Conservation (phyloP, 495 filamentous ascomycete species). For the Hypomontagnella monticulosa region DNA sequence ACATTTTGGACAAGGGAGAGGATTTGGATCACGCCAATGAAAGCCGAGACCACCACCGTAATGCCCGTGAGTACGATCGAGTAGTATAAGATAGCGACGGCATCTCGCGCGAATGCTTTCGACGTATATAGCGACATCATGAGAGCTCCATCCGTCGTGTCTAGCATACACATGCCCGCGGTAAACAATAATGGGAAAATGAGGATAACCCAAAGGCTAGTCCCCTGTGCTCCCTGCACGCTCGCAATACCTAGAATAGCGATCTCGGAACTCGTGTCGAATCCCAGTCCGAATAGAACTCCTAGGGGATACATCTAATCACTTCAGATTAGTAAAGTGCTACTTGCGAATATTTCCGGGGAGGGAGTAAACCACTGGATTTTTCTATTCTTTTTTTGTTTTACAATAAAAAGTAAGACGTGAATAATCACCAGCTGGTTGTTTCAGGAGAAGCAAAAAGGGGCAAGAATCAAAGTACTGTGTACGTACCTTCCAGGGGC, state of each 20-base stretch:
- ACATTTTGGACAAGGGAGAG: constrained; percentile 79
- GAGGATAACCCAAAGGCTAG: constrained; percentile 91
- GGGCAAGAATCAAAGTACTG: background rate
- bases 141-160: constrained; percentile 89
- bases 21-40: constrained; percentile 87
- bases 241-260: constrained; percentile 90
- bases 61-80: constrained; percentile 87
- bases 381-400: no score
- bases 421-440: no score
- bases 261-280: constrained; percentile 95
- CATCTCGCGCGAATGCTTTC: constrained; percentile 75
- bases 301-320: constrained; percentile 85
- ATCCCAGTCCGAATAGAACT: constrained; percentile 90
- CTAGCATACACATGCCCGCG: constrained; percentile 89
- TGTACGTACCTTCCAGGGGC: constrained; percentile 79
- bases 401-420: no score
- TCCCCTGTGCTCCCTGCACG: constrained; percentile 84
- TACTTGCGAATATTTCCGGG: no score
- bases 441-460: no score
- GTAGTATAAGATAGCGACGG: constrained; percentile 91
- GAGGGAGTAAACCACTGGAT: no score
- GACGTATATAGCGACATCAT: constrained; percentile 96
- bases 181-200: constrained; percentile 94
- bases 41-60: constrained; percentile 85
- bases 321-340: background rate